A percentile compares a stretch with the other conserved stretches of the same genome.
phyloP scores from a whole-genome alignment of 352 stramenopile species.

The Globisporangium ultimum region DNA sequence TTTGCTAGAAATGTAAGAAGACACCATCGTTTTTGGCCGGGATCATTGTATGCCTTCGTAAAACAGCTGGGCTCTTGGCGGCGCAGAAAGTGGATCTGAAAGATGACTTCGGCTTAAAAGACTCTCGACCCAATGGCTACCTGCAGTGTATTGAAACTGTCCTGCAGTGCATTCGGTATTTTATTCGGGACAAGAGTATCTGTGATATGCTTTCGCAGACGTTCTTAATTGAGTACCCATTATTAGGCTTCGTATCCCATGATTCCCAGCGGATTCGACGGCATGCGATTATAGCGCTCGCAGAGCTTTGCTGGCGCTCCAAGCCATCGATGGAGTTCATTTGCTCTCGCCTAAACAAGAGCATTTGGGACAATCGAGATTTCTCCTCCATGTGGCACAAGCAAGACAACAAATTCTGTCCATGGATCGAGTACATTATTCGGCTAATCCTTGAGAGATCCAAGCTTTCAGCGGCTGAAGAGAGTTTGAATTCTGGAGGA shows the following conservation, averaged over 20 bases:
- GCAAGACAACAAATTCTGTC: slow-evolving; percentile 9
- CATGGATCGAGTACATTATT: slow-evolving; percentile 8
- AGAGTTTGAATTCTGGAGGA: background rate
- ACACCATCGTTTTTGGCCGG: slow-evolving; percentile 15
- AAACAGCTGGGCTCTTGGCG: background rate
- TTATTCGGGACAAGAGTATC: background rate
- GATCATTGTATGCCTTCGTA: slow-evolving; percentile 13
- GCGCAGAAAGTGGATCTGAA: background rate
- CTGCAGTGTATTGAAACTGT: background rate
- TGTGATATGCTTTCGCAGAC: slow-evolving; percentile 4
- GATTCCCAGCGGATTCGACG: slow-evolving; percentile 7
- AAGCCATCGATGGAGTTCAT: slow-evolving; percentile 11
- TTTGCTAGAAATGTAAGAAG: slow-evolving; percentile 8
- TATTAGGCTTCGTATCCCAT: slow-evolving; percentile 14
- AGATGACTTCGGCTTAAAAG: background rate
- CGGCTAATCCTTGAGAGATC: background rate
- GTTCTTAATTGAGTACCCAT: slow-evolving; percentile 12
- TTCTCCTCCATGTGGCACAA: slow-evolving; percentile 9
- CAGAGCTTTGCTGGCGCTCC: slow-evolving; percentile 16
- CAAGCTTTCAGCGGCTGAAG: slow-evolving; percentile 3
- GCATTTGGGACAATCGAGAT: slow-evolving; percentile 17
- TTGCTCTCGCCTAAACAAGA: slow-evolving; percentile 12
- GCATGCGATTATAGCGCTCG: slow-evolving; percentile 8
- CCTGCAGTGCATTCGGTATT: background rate
- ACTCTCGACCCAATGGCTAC: background rate